Base-by-base conservation (phyloP, 345 rosid species). In the Diplotaxis tenuifolia region DNA sequence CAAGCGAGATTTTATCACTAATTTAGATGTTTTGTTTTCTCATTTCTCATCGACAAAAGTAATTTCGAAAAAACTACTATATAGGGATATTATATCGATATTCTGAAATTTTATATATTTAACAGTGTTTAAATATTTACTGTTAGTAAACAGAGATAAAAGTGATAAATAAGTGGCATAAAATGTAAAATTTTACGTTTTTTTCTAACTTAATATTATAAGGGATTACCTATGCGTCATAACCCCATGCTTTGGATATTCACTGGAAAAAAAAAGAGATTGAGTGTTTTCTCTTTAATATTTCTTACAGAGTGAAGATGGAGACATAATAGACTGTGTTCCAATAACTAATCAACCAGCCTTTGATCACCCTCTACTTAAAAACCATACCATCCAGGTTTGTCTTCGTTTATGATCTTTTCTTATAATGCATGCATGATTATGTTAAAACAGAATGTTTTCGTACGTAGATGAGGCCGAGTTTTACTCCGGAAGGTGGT, bases 331-430 rank as follows among this genome's bases (percentile, higher is more conserved):
- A 45, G 50, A 45, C 19, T 45, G 50, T 45, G 50, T 45, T 45
- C 50, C 50, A 45, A 45, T 45, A 45, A n/a, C 8, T 45, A 50
- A 73, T 4, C 84, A 82, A 42, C 82, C 76, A 0, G 82, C 78
- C 45, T 60, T 82, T 45, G 71, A 72, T 38, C 80, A 79, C 62
- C 82, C 69, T 65, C 70, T 72, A 65, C 84, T 82, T 4, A 79
- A 65, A 54, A 65, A 82, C 49, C 82, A 78, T 56, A 80, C 14
- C 4, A 78, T 83, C 2, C 81, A 78, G 80, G 50, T 42, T 14
- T 14, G 16, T 14, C 18, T 42, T 42, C 8, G 18, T 42, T 42
- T 14, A n/a, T 14, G 15, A 40, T 40, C 16, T 10, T 36, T 42
- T 42, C n/a, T 14, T 42, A 12, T 42, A 42, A 15, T 42, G n/a